Conservation (phyloP, 2,329 filamentous ascomycete species). For the Apiospora phragmitis region DNA sequence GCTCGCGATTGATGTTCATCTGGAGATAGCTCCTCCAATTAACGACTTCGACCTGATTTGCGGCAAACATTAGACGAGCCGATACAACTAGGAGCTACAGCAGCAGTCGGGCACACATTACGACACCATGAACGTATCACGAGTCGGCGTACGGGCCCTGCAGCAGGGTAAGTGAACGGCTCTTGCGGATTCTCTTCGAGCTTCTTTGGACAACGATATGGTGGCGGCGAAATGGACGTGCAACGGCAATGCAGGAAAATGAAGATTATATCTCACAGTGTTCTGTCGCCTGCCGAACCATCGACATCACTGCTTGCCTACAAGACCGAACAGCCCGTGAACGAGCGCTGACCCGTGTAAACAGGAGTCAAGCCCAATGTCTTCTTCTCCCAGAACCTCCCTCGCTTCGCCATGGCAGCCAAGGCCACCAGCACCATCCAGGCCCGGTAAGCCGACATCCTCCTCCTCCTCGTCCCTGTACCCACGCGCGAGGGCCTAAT, state of each 20-base stretch:
- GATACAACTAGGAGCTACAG: slow-evolving; percentile 8
- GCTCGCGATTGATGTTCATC: background rate
- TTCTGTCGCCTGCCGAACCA: slow-evolving; percentile 3
- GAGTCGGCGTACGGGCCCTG: slow-evolving; percentile 59
- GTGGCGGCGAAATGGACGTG: no score
- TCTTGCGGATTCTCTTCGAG: slow-evolving; percentile 4
- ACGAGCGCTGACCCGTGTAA: slow-evolving; percentile 13
- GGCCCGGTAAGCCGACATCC: slow-evolving; percentile 41
- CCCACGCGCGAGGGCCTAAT: background rate
- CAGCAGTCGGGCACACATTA: slow-evolving; percentile 7
- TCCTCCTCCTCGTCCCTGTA: background rate
- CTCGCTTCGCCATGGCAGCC: slow-evolving; percentile 45
- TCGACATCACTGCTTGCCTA: background rate
- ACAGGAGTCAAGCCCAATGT: slow-evolving; percentile 43
- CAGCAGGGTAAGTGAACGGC: slow-evolving; percentile 53
- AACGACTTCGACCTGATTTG: background rate
- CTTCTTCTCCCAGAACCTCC: slow-evolving; percentile 49
- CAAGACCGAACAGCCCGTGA: background rate
- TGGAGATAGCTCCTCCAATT: background rate
- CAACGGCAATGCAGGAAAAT: background rate
- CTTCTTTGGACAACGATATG: background rate
- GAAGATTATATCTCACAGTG: background rate
- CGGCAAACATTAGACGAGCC: background rate
- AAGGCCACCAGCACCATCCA: slow-evolving; percentile 43
- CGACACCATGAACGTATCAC: slow-evolving; percentile 53